Base-by-base conservation (phyloP, 2,329 filamentous ascomycete genomes). In the Cercospora nicotianae region DNA sequence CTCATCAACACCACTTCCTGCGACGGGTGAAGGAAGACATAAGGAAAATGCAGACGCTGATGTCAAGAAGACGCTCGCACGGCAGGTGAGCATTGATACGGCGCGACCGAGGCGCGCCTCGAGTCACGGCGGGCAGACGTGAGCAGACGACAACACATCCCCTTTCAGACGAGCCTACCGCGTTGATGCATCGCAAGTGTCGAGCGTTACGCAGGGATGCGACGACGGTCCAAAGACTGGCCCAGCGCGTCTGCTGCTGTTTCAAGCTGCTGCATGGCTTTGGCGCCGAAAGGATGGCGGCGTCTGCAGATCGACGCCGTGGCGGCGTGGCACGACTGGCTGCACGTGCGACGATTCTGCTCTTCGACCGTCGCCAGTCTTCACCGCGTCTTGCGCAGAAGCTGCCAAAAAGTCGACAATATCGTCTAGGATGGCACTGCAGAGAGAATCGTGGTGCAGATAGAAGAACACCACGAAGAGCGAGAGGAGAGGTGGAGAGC, bases 191-290 rank as follows among this genome's bases (percentile, higher is more conserved):
- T 64, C 55, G 61, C n/a, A 53, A 51, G 36, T 64, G 61, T 60
- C 66, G 61, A 67, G 62, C 61, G 62, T 61, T 12, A 58, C 51
- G 66, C 62, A 68, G 66, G 66, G 62, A 59, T 65, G 48, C n/a
- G 28, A 65, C 60, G 55, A 48, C 63, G 63, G 66, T 26, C 48
- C 63, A 63, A 63, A 61, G 39, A 60, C 48, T 61, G 55, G 57
- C 28, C 20, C 39, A 65, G 64, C 57, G 64, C 55, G 39, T 65
- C 23, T 65, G 42, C 63, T 65, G 57, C 18, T 57, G 64, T 65
- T 65, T 65, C 64, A 65, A 57, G 57, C 58, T 65, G 57, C 28
- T 61, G 64, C 63, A 53, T 42, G 45, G n/a, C 42, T 61, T 60
- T 55, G 64, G 23, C 64, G 63, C 63, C 51, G 53, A 58, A 23